phyloP scores from a whole-genome alignment of 1,139 yeast genomes.

The Blastobotrys capitulatus region DNA sequence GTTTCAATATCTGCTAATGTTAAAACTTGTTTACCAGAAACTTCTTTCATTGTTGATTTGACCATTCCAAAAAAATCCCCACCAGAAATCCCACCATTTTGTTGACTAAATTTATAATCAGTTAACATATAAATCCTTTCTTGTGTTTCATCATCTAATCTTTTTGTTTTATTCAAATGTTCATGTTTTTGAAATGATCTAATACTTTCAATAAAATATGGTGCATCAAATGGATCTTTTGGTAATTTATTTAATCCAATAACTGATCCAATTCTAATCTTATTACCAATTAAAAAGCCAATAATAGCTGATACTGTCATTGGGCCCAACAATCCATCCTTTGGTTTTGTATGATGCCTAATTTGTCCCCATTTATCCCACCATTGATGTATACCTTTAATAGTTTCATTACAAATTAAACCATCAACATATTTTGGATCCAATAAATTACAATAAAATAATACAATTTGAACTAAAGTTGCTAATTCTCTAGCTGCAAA shows the following conservation, averaged over 20 bases:
- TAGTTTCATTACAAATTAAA: constrained; percentile 69
- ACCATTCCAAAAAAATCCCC: constrained; percentile 60
- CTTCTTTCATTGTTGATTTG: constrained; percentile 70
- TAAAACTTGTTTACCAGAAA: constrained; percentile 41
- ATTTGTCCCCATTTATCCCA: constrained; percentile 72
- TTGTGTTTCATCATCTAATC: constrained; percentile 59
- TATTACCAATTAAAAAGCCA: constrained; percentile 63
- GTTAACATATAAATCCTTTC: constrained; percentile 56
- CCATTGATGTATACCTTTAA: constrained; percentile 69
- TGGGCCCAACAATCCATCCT: constrained; percentile 55
- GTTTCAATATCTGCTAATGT: constrained; percentile 46
- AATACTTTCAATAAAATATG: constrained; percentile 55
- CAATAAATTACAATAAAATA: constrained; percentile 71
- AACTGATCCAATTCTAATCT: constrained; percentile 62
- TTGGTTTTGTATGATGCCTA: constrained; percentile 48
- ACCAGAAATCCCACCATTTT: background rate
- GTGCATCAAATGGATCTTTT: constrained; percentile 81
- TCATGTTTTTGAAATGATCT: constrained; percentile 65
- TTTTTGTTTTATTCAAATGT: constrained; percentile 51
- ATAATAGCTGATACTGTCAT: constrained; percentile 61
- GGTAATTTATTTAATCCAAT: constrained; percentile 64
- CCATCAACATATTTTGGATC: constrained; percentile 79
- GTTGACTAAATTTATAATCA: constrained; percentile 34
- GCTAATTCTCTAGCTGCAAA: constrained; percentile 76
- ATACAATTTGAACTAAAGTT: constrained; percentile 63